Base-by-base conservation (phyloP, 371 early-diverging fungal genomes). In the Choanephora cucurbitarum region DNA sequence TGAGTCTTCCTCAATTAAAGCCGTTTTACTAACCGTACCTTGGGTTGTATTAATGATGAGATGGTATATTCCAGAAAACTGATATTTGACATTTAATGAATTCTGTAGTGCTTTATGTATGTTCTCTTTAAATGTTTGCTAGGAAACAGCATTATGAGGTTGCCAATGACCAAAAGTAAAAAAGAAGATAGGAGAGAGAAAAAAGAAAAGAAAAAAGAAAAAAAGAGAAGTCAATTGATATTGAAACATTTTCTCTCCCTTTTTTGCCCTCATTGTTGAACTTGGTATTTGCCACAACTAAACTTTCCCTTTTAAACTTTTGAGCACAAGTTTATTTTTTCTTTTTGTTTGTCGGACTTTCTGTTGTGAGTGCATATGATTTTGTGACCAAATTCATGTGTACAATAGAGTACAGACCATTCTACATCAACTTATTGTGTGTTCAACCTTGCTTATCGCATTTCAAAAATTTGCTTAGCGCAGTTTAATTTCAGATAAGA, bases 301-400 rank as follows among this genome's bases (percentile, higher is more conserved):
- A 46, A 10, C 22, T 46, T 19, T 23, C 46, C 28, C 22, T 46
- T 49, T 49, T 18, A 39, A 49, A 9, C 14, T 49, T 28, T 32
- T 37, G 5, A 49, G 39, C 50, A 49, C 24, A 37, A 49, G 37
- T 28, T 24, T 49, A 18, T 28, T 17, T 48, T 17, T 37, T 34
- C 5, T 1, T 19, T 13, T 37, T 37, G 37, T 37, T 37, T 11
- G 37, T 15, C 14, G 34, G 24, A 39, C 43, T 22, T 51, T 21
- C 2, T 24, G n/a, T n/a, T n/a, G n/a, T n/a, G n/a, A n/a, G n/a
- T n/a, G n/a, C n/a, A n/a, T n/a, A n/a, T n/a, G n/a, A n/a, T n/a
- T 28, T 28, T 28, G 28, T 28, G 28, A 28, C 7, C 7, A 28
- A 28, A 7, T 7, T 7, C 28, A 3, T n/a, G n/a, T n/a, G n/a